Evolutionary conservation across 306 rosid species (phyloP).

Genomic region (Prosopis cineraria): DNA sequence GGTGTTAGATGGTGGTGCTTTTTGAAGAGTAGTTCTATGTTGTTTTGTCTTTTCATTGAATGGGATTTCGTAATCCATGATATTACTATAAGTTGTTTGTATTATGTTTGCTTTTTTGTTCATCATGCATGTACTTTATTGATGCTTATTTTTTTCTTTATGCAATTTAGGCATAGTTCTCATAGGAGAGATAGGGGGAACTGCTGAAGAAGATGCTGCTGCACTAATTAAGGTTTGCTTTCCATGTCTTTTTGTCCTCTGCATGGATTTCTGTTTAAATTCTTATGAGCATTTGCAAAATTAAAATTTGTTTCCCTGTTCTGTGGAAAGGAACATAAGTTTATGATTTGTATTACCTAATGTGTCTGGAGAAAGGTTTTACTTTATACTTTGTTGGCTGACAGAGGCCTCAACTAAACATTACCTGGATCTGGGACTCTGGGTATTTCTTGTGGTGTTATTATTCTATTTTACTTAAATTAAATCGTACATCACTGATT

Average conservation of each 20-base stretch:
- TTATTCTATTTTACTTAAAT: background rate
- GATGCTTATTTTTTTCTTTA: slow-evolving; percentile 18
- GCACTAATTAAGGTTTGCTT: slow-evolving; percentile 85
- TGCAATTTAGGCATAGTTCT: slow-evolving; percentile 75
- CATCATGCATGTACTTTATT: background rate
- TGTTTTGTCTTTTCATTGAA: background rate
- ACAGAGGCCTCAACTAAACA: background rate
- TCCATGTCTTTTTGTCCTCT: background rate
- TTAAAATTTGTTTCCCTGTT: background rate
- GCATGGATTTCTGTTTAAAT: background rate
- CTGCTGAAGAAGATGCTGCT: slow-evolving; percentile 99
- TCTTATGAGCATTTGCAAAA: background rate
- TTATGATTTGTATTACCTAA: background rate
- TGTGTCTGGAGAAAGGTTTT: background rate
- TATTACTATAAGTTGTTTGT: background rate
- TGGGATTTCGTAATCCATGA: background rate
- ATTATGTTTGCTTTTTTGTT: background rate
- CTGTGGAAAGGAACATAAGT: background rate
- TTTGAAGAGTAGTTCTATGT: background rate
- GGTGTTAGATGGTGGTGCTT: background rate
- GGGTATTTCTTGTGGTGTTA: background rate
- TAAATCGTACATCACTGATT: background rate
- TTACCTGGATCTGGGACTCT: no score
- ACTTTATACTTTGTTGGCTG: background rate
- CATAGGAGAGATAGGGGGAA: slow-evolving; percentile 99